Conservation (phyloP, 306 rosid genomes). For the Fragaria iinumae region DNA sequence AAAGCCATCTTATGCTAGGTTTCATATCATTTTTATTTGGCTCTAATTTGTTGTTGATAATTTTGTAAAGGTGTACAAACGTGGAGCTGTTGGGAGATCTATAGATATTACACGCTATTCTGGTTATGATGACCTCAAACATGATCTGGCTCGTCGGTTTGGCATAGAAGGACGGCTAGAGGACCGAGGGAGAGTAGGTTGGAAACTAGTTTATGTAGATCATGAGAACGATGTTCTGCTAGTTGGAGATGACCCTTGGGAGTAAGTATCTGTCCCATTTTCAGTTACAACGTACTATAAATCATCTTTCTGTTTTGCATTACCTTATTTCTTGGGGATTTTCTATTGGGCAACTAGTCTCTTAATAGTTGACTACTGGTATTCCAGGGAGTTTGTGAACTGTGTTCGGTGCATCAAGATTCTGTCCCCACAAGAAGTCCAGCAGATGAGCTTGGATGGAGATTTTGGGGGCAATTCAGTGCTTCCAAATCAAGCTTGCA, state of each 20-base stretch:
- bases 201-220: slow-evolving; percentile 97
- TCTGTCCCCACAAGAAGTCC: slow-evolving; percentile 94
- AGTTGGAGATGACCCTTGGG: slow-evolving; percentile 99
- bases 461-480: slow-evolving; percentile 63
- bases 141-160: slow-evolving; percentile 85
- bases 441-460: slow-evolving; percentile 93
- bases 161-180: slow-evolving; percentile 96
- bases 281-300: neutral
- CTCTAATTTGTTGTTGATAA: slow-evolving; percentile 28
- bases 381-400: slow-evolving; percentile 83
- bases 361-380: neutral
- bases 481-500: slow-evolving; percentile 88
- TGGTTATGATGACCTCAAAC: slow-evolving; percentile 85
- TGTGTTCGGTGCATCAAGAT: slow-evolving; percentile 91
- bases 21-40: neutral
- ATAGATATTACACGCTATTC: slow-evolving; percentile 83
- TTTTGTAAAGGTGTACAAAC: slow-evolving; percentile 73
- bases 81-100: slow-evolving; percentile 99
- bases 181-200: slow-evolving; percentile 80
- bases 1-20: neutral
- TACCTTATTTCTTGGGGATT: neutral
- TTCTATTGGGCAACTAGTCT: neutral
- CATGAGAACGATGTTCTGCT: slow-evolving; percentile 86
- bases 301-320: neutral
- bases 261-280: slow-evolving; percentile 51